Percentiles rank a stretch among this genome's conserved stretches.
Evolutionary conservation across 352 stramenopile genomes (phyloP).

Genomic region (Discostella stelligera): DNA sequence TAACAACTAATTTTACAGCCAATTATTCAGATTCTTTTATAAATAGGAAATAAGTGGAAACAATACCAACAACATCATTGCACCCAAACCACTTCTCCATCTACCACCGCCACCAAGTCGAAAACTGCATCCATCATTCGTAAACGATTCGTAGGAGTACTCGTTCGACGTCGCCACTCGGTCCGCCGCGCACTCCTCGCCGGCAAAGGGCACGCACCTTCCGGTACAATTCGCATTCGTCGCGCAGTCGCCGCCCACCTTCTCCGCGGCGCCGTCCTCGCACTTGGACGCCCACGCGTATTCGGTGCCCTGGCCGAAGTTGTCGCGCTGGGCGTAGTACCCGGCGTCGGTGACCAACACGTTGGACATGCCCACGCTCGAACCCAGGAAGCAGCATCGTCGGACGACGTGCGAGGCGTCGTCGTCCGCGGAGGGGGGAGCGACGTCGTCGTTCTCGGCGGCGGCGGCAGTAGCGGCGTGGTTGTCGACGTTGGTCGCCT

Average conservation of each 20-base stretch:
- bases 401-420: conserved; percentile 33
- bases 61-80: neutral
- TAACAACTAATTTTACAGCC: neutral
- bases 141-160: neutral
- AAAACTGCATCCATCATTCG: neutral
- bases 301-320: conserved; percentile 26
- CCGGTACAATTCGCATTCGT: conserved; percentile 29
- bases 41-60: neutral
- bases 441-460: too few species aligned
- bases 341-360: conserved; percentile 33
- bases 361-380: conserved; percentile 44
- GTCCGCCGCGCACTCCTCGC: conserved; percentile 25
- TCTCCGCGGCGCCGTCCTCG: conserved; percentile 36
- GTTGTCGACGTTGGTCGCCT: neutral
- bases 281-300: conserved; percentile 39
- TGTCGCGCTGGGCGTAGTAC: conserved; percentile 27
- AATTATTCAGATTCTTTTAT: neutral
- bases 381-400: conserved; percentile 38
- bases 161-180: neutral
- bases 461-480: neutral
- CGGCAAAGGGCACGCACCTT: conserved; percentile 33
- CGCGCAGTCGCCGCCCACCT: conserved; percentile 33
- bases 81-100: neutral
- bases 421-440: too few species aligned
- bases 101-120: neutral